Conservation (phyloP, 495 filamentous ascomycete genomes). For the Neurospora intermedia region DNA sequence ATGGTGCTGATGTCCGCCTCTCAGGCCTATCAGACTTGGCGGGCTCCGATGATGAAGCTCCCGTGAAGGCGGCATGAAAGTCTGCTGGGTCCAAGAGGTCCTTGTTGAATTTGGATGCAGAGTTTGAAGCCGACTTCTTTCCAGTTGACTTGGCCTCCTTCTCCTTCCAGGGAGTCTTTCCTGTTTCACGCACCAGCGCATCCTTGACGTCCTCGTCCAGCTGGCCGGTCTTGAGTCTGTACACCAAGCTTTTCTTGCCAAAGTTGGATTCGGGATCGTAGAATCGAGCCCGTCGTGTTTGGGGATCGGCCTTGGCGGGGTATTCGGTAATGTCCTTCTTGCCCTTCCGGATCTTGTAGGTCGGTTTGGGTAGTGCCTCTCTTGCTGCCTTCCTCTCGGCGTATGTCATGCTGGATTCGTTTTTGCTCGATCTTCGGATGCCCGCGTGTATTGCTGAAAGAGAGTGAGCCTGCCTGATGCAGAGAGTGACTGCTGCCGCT, state of each 20-base stretch:
- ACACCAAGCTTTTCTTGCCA: conserved; percentile 37
- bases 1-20: not conserved
- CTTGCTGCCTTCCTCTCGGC: conserved; percentile 16
- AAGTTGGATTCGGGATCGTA: conserved; percentile 27
- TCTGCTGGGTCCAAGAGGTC: not conserved
- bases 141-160: not conserved
- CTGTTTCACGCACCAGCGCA: not conserved
- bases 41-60: not conserved
- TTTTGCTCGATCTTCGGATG: conserved; percentile 11
- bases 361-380: conserved; percentile 9
- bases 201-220: conserved; percentile 13
- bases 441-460: conserved; percentile 23
- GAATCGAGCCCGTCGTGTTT: conserved; percentile 33
- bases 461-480: conserved; percentile 8
- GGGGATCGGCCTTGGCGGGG: conserved; percentile 18
- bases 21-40: not conserved
- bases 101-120: not conserved
- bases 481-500: not conserved
- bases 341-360: conserved; percentile 32
- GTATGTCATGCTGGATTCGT: conserved; percentile 13
- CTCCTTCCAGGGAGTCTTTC: not conserved
- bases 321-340: conserved; percentile 34
- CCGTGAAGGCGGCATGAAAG: not conserved
- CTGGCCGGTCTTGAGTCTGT: conserved; percentile 24
- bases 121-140: not conserved